Percentiles rank a stretch among this genome's conserved stretches.
These are phyloP conservation scores for Neoascochyta sp. DNA, from an alignment of 2,329 filamentous ascomycete genomes.

Conservation along the genomic window DNA sequence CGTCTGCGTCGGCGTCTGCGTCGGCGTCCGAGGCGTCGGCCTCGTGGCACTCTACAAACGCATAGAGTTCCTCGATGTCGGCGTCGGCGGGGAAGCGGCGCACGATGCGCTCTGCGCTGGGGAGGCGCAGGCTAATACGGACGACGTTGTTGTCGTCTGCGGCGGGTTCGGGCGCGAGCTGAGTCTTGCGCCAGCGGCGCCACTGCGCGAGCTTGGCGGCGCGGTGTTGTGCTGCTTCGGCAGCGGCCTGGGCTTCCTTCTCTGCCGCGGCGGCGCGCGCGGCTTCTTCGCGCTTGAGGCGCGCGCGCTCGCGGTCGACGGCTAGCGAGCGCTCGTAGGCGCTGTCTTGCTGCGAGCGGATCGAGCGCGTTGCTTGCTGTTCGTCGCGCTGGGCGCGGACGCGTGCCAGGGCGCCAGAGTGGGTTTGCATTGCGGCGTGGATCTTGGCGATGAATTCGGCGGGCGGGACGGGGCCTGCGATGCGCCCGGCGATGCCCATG, in stretches of 20 bases:
- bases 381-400: conserved; percentile 74
- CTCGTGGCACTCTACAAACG: conserved; percentile 90
- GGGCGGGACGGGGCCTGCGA: conserved; percentile 68
- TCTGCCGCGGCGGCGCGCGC: conserved; percentile 59
- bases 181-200: conserved; percentile 72
- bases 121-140: conserved; percentile 61
- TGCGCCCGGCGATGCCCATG: conserved; percentile 84
- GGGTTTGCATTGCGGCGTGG: conserved; percentile 67
- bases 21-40: conserved; percentile 48
- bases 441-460: conserved; percentile 73
- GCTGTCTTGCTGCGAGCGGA: conserved; percentile 85
- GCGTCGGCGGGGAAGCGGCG: conserved; percentile 68
- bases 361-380: conserved; percentile 72
- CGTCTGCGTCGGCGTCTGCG: conserved; percentile 23
- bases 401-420: conserved; percentile 69
- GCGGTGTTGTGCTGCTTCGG: conserved; percentile 58
- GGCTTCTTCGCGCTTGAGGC: conserved; percentile 72
- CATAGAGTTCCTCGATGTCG: conserved; percentile 83
- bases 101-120: conserved; percentile 69
- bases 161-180: conserved; percentile 65
- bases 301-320: conserved; percentile 77
- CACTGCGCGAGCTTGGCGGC: conserved; percentile 62
- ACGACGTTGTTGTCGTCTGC: conserved; percentile 64
- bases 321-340: conserved; percentile 92
- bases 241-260: conserved; percentile 62